Conservation (phyloP, 345 rosid species). For the Populus ilicifolia region DNA sequence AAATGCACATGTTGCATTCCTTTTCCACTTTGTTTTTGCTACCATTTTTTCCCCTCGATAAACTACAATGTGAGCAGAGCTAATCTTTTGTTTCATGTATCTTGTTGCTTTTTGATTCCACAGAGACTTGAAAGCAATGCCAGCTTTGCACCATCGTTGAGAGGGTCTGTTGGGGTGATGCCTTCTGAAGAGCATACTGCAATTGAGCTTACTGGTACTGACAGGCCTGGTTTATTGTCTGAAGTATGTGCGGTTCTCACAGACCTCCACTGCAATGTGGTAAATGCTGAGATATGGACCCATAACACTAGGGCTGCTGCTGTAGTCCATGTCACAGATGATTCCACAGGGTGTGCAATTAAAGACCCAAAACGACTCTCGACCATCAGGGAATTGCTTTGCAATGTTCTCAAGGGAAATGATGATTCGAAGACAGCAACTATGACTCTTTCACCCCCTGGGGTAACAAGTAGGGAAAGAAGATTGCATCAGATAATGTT, state of each 20-base stretch:
- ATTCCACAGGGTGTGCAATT: slow-evolving; percentile 52
- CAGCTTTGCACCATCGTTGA: slow-evolving; percentile 48
- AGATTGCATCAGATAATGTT: slow-evolving; percentile 94
- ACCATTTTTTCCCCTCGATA: background rate
- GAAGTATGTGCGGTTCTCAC: slow-evolving; percentile 93
- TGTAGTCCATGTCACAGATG: slow-evolving; percentile 73
- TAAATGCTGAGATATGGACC: slow-evolving; percentile 90
- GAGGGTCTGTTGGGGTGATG: slow-evolving; percentile 74
- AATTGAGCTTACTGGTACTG: slow-evolving; percentile 75
- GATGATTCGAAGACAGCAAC: slow-evolving; percentile 60
- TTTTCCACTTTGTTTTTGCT: background rate
- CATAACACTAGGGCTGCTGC: slow-evolving; percentile 93
- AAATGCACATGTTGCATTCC: background rate
- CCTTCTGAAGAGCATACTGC: slow-evolving; percentile 77
- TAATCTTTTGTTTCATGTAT: background rate
- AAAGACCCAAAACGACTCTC: slow-evolving; percentile 60
- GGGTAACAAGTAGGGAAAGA: slow-evolving; percentile 60
- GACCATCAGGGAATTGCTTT: slow-evolving; percentile 54
- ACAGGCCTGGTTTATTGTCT: slow-evolving; percentile 83
- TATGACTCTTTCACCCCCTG: slow-evolving; percentile 57
- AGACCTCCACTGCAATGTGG: slow-evolving; percentile 77
- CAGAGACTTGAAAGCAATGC: slow-evolving; percentile 81
- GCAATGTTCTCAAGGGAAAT: slow-evolving; percentile 59
- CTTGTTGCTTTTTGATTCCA: slow-evolving; percentile 1
- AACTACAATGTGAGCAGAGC: background rate